phyloP scores from a whole-genome alignment of 306 rosid genomes.

The Lupinus albus region DNA sequence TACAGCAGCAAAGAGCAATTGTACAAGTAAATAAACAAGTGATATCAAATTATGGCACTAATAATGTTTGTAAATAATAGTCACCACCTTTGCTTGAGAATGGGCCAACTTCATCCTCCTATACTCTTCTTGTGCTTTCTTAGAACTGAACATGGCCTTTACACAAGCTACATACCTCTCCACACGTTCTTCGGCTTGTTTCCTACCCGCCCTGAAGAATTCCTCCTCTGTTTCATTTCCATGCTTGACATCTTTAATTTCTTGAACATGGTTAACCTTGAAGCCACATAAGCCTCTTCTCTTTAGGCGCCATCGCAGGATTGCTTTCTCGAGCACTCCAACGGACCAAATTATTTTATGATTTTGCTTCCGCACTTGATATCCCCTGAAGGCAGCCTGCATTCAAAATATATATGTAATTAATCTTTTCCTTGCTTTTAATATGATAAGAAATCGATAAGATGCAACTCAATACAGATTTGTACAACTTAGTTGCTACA shows the following conservation, averaged over 20 bases:
- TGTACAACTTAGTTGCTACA: neutral
- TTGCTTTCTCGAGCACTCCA: slow-evolving; percentile 86
- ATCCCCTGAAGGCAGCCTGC: slow-evolving; percentile 92
- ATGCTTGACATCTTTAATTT: slow-evolving; percentile 38
- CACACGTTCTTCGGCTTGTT: slow-evolving; percentile 86
- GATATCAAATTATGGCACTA: slow-evolving; percentile 14
- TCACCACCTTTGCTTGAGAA: slow-evolving; percentile 74
- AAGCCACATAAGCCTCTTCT: slow-evolving; percentile 94
- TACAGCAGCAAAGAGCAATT: slow-evolving; percentile 64
- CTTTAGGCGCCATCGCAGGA: slow-evolving; percentile 90
- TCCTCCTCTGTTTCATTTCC: slow-evolving; percentile 79
- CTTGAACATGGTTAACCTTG: slow-evolving; percentile 57
- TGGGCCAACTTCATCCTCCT: slow-evolving; percentile 79
- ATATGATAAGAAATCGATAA: too few relatives aligned
- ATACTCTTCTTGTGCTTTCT: slow-evolving; percentile 84
- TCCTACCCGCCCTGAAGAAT: slow-evolving; percentile 75
- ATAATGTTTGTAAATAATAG: slow-evolving; percentile 18
- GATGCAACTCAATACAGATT: neutral
- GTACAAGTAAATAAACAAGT: slow-evolving; percentile 25
- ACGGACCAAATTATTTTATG: slow-evolving; percentile 87
- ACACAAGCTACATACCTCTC: slow-evolving; percentile 77
- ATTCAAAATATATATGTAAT: slow-evolving; percentile 39
- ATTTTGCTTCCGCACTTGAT: slow-evolving; percentile 78
- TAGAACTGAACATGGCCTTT: slow-evolving; percentile 88
- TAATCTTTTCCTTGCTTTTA: slow-evolving; percentile 35